Base-by-base conservation (phyloP, 768 basidiomycete genomes). In the Gautieria morchelliformis region DNA sequence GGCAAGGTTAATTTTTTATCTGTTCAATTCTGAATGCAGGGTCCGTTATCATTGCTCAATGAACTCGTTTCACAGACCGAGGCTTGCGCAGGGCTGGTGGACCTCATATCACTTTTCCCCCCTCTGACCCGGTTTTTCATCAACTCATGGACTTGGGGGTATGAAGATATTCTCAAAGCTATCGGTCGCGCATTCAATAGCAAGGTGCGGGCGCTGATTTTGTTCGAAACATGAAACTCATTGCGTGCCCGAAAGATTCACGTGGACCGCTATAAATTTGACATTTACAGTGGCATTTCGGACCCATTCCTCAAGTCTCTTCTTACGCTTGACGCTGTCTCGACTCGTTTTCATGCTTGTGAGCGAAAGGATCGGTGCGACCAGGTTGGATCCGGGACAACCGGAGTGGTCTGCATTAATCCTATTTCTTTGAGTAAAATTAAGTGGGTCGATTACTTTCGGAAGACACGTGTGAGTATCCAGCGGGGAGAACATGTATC, bases 121-220 rank as follows among this genome's bases (percentile, higher is more conserved):
- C 60, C 72, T 0, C 71, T 76, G 4, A 84, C 84, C 0, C 75
- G 81, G 55, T 96, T 98, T 71, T 97, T 88, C 71, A 75, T 99
- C 58, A 95, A 96, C 65, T 67, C 81, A 0, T 99, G 95, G 95
- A 95, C 94, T 0, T 94, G 89, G 85, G 95, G 95, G 0, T 97
- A 96, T 67, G 95, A 99, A 69, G 90, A 93, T 56, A 72, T 94
- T 14, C 73, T 96, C 30, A 89, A 91, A 64, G 88, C 77, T 0
- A 72, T 97, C 8, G 78, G 87, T 2, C 70, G 75, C 2, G 72
- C 75, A 0, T 97, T 95, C 63, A 74, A 79, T 35, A 72, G 76
- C 53, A 75, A 79, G 71, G 89, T 87, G 6, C 51, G 9, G 35
- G 5, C 8, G 9, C 19, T n/a, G 15, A 35, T 42, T 53, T 15